These are phyloP conservation scores for Colletotrichum higginsianum DNA, from an alignment of 2,329 filamentous ascomycete genomes.

Conservation along the genomic window DNA sequence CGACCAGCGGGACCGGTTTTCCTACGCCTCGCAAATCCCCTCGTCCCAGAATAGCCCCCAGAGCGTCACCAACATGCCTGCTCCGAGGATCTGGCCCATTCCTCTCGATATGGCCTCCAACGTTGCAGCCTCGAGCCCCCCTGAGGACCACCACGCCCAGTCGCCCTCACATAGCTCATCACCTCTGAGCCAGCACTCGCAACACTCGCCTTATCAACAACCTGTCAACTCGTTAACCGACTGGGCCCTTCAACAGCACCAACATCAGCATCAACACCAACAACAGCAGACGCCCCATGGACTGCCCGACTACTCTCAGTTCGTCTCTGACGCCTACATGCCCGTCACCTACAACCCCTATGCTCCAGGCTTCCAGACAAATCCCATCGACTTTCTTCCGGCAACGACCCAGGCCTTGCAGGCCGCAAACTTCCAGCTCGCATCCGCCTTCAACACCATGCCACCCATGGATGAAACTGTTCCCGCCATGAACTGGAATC, in stretches of 20 bases:
- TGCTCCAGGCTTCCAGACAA: conserved; percentile 66
- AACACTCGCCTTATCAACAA: conserved; percentile 69
- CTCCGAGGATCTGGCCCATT: conserved; percentile 64
- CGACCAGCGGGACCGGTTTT: conserved; percentile 71
- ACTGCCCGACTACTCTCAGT: conserved; percentile 64
- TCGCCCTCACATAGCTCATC: conserved; percentile 62
- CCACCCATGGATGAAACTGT: conserved; percentile 68
- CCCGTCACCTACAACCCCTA: conserved; percentile 60
- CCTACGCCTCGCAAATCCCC: conserved; percentile 61
- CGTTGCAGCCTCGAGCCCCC: conserved; percentile 64
- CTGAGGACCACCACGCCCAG: conserved; percentile 61
- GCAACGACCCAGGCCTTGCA: conserved; percentile 75
- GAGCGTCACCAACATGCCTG: conserved; percentile 50
- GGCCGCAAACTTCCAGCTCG: conserved; percentile 73
- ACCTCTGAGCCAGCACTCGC: conserved; percentile 64
- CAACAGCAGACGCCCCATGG: conserved; percentile 49
- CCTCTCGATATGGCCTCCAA: conserved; percentile 66
- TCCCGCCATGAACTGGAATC: conserved; percentile 73
- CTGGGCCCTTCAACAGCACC: conserved; percentile 73
- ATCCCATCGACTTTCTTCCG: conserved; percentile 73
- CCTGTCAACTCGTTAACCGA: conserved; percentile 69
- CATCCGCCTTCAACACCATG: conserved; percentile 73
- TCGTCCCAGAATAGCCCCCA: conserved; percentile 43
- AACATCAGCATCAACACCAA: conserved; percentile 67
- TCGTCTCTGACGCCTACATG: conserved; percentile 67